Base-by-base conservation (phyloP, 306 rosid genomes). In the Prinsepia uniflora region DNA sequence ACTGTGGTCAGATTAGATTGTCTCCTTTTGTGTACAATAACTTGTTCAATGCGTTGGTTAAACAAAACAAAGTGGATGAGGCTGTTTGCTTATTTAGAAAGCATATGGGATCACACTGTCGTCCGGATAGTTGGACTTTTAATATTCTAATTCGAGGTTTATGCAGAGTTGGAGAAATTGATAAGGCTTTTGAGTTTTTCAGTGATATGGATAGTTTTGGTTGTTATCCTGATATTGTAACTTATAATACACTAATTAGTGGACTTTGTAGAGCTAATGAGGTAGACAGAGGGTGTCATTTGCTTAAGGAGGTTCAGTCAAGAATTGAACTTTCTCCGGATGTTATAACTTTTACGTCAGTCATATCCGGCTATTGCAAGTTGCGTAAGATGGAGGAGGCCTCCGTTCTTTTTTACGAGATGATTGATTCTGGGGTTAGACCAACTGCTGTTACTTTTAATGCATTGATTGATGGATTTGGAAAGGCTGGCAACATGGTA, bases 331-430 rank as follows among this genome's bases (percentile, higher is more conserved):
- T 86, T 78, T 47, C 72, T 22, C 96, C 89, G 0, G 70, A 79
- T 82, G 92, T 80, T 58, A 83, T 88, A 39, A 89, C 88, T 71
- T 92, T 86, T 78, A 92, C 96, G 12, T 83, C 87, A 0, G 68
- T 92, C 46, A 86, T 92, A 80, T 84, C 91, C 7, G 92, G 92
- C 67, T 92, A 82, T 78, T 86, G 96, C 82, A 85, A 78, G 76
- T 84, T 82, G 83, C 69, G 83, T 69, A 85, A 82, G 71, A 88
- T 82, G 88, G 71, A 83, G 53, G 92, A 81, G 73, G 96, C 91
- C 55, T 78, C 76, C 46, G 43, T 44, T 68, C 81, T 89, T 72
- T 86, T 86, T 43, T 73, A 83, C 71, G 86, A 88, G 84, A 92
- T 92, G 92, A 72, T 72, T 70, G 11, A 52, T 65, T 82, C 53